Percentiles rank a stretch among this genome's conserved stretches.
Conservation (phyloP, 305 asterid species). For the Rubia balearica region DNA sequence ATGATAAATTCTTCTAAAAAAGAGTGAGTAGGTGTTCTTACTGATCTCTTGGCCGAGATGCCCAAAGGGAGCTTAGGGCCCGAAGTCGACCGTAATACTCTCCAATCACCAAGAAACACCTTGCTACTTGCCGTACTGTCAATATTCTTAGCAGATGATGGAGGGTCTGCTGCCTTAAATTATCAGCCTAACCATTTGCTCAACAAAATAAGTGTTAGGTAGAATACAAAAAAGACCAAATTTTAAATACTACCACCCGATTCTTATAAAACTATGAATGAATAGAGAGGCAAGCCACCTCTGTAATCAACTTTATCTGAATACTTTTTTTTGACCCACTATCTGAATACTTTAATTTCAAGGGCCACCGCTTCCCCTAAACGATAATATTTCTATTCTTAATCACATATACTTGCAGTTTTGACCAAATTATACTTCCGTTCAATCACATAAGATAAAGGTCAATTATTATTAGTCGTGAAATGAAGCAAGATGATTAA, state of each 20-base stretch:
- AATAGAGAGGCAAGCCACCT: too few species aligned
- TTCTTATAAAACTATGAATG: not conserved
- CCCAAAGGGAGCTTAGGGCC: constrained; percentile 90
- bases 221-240: not conserved
- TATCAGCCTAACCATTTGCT: constrained; percentile 58
- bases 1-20: too few species aligned
- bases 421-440: too few species aligned
- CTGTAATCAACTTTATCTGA: not conserved
- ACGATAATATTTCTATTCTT: too few species aligned
- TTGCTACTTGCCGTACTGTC: constrained; percentile 82
- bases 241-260: constrained; percentile 5
- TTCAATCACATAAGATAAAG: too few species aligned
- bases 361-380: too few species aligned
- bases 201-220: not conserved
- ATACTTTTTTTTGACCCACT: too few species aligned
- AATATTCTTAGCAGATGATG: constrained; percentile 62
- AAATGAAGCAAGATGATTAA: constrained; percentile 3
- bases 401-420: too few species aligned
- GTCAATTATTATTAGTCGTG: not conserved
- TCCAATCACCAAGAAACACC: constrained; percentile 77
- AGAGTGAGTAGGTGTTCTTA: constrained; percentile 29
- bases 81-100: constrained; percentile 85
- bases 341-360: not conserved
- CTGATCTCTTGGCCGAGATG: constrained; percentile 79
- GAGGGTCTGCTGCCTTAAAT: constrained; percentile 77